phyloP scores from a whole-genome alignment of 371 early-diverging fungal genomes.

The Circinella umbellata region DNA sequence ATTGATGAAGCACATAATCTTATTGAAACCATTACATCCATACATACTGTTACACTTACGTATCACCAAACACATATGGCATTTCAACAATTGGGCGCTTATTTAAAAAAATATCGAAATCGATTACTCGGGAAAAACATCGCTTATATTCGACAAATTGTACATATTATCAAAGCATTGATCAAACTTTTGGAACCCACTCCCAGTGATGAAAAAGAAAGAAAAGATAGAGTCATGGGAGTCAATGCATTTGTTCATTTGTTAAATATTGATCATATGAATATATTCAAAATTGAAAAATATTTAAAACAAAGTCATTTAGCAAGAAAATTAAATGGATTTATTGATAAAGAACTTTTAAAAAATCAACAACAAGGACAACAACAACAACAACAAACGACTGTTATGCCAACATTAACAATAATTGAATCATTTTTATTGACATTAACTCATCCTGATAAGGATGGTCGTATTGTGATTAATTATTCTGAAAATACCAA shows the following conservation, averaged over 20 bases:
- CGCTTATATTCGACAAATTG: conserved; percentile 77
- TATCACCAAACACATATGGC: conserved; percentile 55
- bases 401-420: conserved; percentile 52
- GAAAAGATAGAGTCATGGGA: conserved; percentile 45
- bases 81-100: conserved; percentile 61
- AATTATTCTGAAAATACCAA: conserved; percentile 19
- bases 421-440: conserved; percentile 63
- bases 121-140: conserved; percentile 78
- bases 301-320: conserved; percentile 77
- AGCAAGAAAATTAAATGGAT: conserved; percentile 73
- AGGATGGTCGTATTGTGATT: conserved; percentile 74
- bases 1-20: conserved; percentile 94
- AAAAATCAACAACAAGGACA: conserved; percentile 32
- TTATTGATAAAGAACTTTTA: conserved; percentile 40
- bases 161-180: conserved; percentile 50
- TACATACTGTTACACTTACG: conserved; percentile 59
- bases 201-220: conserved; percentile 17
- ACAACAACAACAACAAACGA: conserved; percentile 21
- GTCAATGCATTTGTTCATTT: conserved; percentile 77
- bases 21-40: conserved; percentile 72
- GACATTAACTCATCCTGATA: conserved; percentile 65
- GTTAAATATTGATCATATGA: conserved; percentile 80
- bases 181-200: conserved; percentile 30
- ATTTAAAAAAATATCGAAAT: conserved; percentile 71
- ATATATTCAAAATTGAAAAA: conserved; percentile 79